A percentile compares a stretch with the other conserved stretches of the same genome.
Conservation (phyloP, 768 basidiomycete genomes). For the Cubamyces lactineus region DNA sequence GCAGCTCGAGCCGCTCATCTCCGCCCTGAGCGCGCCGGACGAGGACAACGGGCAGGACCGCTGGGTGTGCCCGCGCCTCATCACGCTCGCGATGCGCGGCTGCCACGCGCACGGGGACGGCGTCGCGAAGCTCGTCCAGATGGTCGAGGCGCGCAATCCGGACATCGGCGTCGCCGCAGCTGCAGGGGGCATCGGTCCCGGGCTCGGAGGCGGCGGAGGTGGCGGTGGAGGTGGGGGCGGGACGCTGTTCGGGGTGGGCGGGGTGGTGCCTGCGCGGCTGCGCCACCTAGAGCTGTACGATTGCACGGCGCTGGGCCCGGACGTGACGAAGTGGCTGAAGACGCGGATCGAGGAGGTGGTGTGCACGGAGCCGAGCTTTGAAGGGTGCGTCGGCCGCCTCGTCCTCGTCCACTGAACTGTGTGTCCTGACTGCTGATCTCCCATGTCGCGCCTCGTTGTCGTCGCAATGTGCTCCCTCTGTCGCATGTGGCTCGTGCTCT, state of each 20-base stretch:
- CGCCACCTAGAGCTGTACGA: constrained; percentile 65
- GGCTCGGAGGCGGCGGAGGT: constrained; percentile 21
- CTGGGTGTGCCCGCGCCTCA: constrained; percentile 69
- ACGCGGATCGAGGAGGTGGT: constrained; percentile 62
- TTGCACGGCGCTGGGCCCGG: constrained; percentile 65
- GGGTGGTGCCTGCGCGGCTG: constrained; percentile 56
- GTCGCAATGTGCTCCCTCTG: too few relatives aligned
- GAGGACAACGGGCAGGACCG: constrained; percentile 52
- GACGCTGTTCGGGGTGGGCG: constrained; percentile 38
- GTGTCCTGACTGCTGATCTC: neutral
- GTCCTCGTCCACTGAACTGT: constrained; percentile 17
- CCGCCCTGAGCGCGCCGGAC: constrained; percentile 59
- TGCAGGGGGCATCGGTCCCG: constrained; percentile 26
- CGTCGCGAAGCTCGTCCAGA: constrained; percentile 67
- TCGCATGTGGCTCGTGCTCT: too few relatives aligned
- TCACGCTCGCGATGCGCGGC: constrained; percentile 59
- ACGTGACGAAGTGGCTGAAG: constrained; percentile 71
- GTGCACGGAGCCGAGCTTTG: constrained; percentile 62
- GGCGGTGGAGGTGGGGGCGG: neutral
- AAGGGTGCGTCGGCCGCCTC: constrained; percentile 36
- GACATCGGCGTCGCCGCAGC: constrained; percentile 28
- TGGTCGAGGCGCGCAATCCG: constrained; percentile 76
- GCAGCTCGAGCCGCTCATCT: constrained; percentile 64
- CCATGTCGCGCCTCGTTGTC: neutral
- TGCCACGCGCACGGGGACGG: constrained; percentile 70